These are phyloP conservation scores for Corrigiola litoralis DNA, from an alignment of 179 eudicot genomes.

Conservation along the genomic window DNA sequence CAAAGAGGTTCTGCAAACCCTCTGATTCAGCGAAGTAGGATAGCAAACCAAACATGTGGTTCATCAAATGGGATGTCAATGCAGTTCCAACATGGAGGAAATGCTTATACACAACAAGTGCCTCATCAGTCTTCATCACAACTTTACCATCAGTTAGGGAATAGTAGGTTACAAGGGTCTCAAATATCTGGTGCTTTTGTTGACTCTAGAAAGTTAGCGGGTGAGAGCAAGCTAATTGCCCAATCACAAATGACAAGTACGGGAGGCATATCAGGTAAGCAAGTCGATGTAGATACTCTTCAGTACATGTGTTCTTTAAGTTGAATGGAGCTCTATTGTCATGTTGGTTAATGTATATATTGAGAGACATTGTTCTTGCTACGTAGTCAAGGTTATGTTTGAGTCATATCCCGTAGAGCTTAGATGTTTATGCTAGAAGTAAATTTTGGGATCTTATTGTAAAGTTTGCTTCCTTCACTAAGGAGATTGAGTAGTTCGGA, in stretches of 20 bases:
- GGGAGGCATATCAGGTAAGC: slow-evolving; percentile 5
- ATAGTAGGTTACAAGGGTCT: neutral
- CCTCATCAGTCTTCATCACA: neutral
- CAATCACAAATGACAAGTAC: slow-evolving; percentile 7
- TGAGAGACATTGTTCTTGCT: no score
- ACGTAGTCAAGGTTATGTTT: no score
- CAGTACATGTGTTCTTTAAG: neutral
- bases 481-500: no score
- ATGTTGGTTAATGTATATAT: no score
- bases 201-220: neutral
- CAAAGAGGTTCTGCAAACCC: neutral
- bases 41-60: neutral
- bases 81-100: slow-evolving; percentile 1
- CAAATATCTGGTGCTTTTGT: neutral
- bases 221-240: neutral
- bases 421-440: no score
- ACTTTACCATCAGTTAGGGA: neutral
- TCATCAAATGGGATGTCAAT: neutral
- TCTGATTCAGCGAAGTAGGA: neutral
- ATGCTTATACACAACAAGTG: neutral
- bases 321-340: neutral
- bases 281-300: neutral
- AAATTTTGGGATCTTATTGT: no score
- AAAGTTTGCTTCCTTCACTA: no score
- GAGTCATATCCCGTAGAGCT: no score